phyloP scores from a whole-genome alignment of 495 filamentous ascomycete genomes.

The Hyphodiscus hymeniophilus region DNA sequence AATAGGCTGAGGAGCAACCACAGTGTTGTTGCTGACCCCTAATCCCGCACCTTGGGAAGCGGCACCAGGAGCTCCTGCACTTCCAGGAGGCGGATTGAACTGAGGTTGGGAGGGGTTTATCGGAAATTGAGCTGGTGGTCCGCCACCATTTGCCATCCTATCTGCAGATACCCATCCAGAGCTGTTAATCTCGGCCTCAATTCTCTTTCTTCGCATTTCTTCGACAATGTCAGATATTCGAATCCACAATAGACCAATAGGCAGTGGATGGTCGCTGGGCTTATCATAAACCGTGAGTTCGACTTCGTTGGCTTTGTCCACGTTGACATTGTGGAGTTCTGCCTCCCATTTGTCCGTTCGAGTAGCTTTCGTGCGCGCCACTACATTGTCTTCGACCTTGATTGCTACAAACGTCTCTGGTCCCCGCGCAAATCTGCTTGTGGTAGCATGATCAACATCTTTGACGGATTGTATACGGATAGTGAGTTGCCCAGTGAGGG shows the following conservation, averaged over 20 bases:
- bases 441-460: slow-evolving; percentile 90
- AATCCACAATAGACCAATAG: slow-evolving; percentile 93
- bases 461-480: slow-evolving; percentile 81
- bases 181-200: slow-evolving; percentile 84
- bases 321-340: slow-evolving; percentile 81
- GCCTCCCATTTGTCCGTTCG: slow-evolving; percentile 85
- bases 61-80: slow-evolving; percentile 6
- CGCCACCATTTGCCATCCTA: slow-evolving; percentile 59
- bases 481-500: slow-evolving; percentile 79
- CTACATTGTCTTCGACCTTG: slow-evolving; percentile 90
- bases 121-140: slow-evolving; percentile 43
- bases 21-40: slow-evolving; percentile 6
- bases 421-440: slow-evolving; percentile 75
- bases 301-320: slow-evolving; percentile 97
- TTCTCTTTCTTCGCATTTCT: slow-evolving; percentile 94
- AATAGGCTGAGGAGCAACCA: slow-evolving; percentile 58
- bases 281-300: slow-evolving; percentile 98
- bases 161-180: slow-evolving; percentile 96
- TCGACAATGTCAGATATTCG: slow-evolving; percentile 95
- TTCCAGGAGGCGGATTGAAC: slow-evolving; percentile 28
- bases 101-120: slow-evolving; percentile 36
- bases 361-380: slow-evolving; percentile 80
- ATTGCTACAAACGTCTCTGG: slow-evolving; percentile 93
- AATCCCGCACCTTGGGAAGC: not conserved
- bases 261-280: slow-evolving; percentile 72